Evolutionary conservation across 139 green algal genomes (phyloP).

Genomic region (Coelastrella sp.): DNA sequence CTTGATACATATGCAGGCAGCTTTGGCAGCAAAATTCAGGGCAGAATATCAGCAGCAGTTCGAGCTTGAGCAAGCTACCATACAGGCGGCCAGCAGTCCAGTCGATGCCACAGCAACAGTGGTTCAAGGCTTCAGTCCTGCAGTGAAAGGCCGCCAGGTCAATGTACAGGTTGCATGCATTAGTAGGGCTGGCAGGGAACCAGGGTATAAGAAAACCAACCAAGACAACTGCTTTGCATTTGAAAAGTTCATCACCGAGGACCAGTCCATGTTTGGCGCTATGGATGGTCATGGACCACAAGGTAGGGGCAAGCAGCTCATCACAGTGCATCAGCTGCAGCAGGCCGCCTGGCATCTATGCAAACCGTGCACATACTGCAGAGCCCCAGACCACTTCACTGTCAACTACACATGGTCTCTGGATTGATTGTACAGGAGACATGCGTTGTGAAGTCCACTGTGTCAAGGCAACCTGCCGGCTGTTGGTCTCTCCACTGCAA

Average conservation of each 20-base stretch:
- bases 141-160: conserved; percentile 22
- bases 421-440: too few species aligned
- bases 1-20: conserved; percentile 5
- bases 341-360: too few species aligned
- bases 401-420: too few species aligned
- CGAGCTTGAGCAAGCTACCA: neutral
- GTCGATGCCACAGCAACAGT: conserved; percentile 18
- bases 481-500: too few species aligned
- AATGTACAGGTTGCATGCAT: conserved; percentile 76
- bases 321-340: neutral
- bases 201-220: conserved; percentile 89
- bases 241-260: conserved; percentile 82
- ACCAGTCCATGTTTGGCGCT: conserved; percentile 83
- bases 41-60: conserved; percentile 32
- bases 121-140: neutral
- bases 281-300: conserved; percentile 91
- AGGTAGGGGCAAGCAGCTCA: conserved; percentile 60
- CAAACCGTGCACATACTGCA: too few species aligned
- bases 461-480: too few species aligned
- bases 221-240: conserved; percentile 92
- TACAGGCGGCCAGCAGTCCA: neutral
- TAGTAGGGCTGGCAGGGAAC: conserved; percentile 80
- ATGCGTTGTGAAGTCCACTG: too few species aligned
- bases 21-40: conserved; percentile 39
- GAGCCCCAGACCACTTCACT: too few species aligned